Conservation (phyloP, 352 stramenopile species). For the Phytopythium ostracodes region DNA sequence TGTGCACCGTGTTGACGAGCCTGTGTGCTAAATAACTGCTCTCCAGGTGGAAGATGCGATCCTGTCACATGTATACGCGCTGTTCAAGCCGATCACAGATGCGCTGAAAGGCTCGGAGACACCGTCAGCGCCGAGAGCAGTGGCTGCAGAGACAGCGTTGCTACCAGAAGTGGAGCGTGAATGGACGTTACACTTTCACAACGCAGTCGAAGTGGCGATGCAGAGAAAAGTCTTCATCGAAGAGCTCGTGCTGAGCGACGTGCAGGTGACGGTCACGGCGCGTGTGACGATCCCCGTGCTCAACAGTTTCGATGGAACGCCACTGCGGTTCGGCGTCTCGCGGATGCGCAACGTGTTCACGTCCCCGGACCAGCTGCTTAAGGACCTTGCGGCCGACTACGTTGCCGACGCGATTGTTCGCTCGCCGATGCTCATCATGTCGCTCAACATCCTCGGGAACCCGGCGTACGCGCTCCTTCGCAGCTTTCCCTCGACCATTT, state of each 20-base stretch:
- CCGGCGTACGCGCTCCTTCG: slow-evolving; percentile 59
- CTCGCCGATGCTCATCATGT: slow-evolving; percentile 78
- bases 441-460: slow-evolving; percentile 83
- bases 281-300: slow-evolving; percentile 74
- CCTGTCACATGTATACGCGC: slow-evolving; percentile 38
- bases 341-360: slow-evolving; percentile 69
- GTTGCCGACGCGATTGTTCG: slow-evolving; percentile 77
- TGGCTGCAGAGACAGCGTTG: neutral
- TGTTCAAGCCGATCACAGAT: slow-evolving; percentile 41
- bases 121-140: neutral
- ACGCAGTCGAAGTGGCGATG: slow-evolving; percentile 24
- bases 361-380: slow-evolving; percentile 71
- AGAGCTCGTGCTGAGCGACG: slow-evolving; percentile 41
- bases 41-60: slow-evolving; percentile 57
- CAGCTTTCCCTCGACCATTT: neutral
- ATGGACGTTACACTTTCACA: slow-evolving; percentile 1
- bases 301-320: slow-evolving; percentile 80
- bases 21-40: neutral
- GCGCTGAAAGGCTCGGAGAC: slow-evolving; percentile 11
- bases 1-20: neutral
- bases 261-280: slow-evolving; percentile 70
- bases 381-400: slow-evolving; percentile 81
- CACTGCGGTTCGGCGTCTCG: slow-evolving; percentile 48
- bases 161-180: neutral
- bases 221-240: slow-evolving; percentile 67